Percentiles rank a stretch among this genome's conserved stretches.
Conservation (phyloP, 2,329 filamentous ascomycete genomes). For the Claviceps spartinae region DNA sequence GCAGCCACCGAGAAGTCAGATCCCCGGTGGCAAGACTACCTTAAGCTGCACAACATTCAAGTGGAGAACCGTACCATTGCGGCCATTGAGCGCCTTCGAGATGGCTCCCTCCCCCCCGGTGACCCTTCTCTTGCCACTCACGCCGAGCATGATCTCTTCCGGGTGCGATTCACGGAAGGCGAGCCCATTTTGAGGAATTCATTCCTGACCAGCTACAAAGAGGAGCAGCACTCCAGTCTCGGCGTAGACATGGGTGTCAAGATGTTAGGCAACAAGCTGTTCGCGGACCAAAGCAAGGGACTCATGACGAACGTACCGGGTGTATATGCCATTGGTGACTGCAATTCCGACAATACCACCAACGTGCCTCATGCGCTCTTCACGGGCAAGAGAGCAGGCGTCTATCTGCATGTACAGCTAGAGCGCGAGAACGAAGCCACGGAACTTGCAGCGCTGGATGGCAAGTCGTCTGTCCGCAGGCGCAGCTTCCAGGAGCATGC, state of each 20-base stretch:
- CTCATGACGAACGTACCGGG: conserved; percentile 38
- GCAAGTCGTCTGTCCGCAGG: conserved; percentile 10
- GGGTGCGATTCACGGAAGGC: conserved; percentile 36
- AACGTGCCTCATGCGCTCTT: conserved; percentile 50
- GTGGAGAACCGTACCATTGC: conserved; percentile 43
- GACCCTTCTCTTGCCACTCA: conserved; percentile 29
- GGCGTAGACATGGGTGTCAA: conserved; percentile 33
- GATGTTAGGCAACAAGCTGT: conserved; percentile 30
- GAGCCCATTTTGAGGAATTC: conserved; percentile 31
- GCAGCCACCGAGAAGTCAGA: conserved; percentile 24
- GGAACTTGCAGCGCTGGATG: conserved; percentile 15
- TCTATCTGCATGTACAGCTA: conserved; percentile 38
- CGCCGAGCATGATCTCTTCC: conserved; percentile 41
- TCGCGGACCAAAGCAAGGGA: conserved; percentile 25
- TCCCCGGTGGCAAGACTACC: conserved; percentile 34
- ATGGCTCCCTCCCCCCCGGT: conserved; percentile 21
- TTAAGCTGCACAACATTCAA: conserved; percentile 34
- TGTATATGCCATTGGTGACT: conserved; percentile 45
- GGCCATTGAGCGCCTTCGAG: conserved; percentile 30
- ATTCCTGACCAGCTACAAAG: conserved; percentile 36
- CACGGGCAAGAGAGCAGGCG: conserved; percentile 43
- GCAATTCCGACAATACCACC: conserved; percentile 44
- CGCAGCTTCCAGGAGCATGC: conserved; percentile 21
- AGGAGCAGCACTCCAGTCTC: conserved; percentile 33
- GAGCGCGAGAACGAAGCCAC: conserved; percentile 24